phyloP scores from a whole-genome alignment of 192 early-diverging fungal species.

The Linnemannia elongata region DNA sequence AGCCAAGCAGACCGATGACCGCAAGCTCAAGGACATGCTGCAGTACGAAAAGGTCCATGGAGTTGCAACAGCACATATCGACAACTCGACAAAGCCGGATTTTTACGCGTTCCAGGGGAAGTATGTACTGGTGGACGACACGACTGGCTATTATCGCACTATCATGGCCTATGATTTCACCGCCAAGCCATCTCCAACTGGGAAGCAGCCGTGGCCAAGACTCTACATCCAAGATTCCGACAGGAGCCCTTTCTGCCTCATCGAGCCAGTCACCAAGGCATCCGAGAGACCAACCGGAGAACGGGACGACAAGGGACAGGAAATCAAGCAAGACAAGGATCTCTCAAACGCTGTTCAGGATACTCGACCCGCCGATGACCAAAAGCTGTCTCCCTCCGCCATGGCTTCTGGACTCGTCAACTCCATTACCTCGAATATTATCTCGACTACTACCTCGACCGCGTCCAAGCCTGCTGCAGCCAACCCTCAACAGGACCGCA shows the following conservation, averaged over 20 bases:
- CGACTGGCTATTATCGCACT: slow-evolving; percentile 22
- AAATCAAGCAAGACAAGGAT: not conserved
- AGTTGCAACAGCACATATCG: slow-evolving; percentile 24
- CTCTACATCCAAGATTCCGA: slow-evolving; percentile 18
- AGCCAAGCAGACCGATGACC: not conserved
- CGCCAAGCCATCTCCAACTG: not conserved
- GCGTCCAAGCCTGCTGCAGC: not conserved
- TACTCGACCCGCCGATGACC: not conserved
- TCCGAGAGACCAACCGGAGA: not conserved
- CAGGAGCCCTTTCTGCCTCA: slow-evolving; percentile 15
- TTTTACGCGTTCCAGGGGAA: slow-evolving; percentile 26
- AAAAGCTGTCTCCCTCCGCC: slow-evolving; percentile 14
- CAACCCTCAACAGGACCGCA: slow-evolving; percentile 15
- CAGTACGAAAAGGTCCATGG: slow-evolving; percentile 36
- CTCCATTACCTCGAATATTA: slow-evolving; percentile 28
- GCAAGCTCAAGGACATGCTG: slow-evolving; percentile 30
- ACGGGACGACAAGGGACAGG: slow-evolving; percentile 1
- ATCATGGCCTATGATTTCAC: slow-evolving; percentile 36
- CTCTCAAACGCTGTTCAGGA: not conserved
- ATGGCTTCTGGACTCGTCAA: slow-evolving; percentile 33
- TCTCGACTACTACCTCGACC: slow-evolving; percentile 24
- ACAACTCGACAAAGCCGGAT: slow-evolving; percentile 16
- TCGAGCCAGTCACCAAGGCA: not conserved
- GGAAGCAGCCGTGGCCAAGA: slow-evolving; percentile 20
- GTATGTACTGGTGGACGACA: slow-evolving; percentile 42